A percentile compares a stretch with the other conserved stretches of the same genome.
Evolutionary conservation across 495 filamentous ascomycete genomes (phyloP).

Genomic region (Daldinia caldariorum): DNA sequence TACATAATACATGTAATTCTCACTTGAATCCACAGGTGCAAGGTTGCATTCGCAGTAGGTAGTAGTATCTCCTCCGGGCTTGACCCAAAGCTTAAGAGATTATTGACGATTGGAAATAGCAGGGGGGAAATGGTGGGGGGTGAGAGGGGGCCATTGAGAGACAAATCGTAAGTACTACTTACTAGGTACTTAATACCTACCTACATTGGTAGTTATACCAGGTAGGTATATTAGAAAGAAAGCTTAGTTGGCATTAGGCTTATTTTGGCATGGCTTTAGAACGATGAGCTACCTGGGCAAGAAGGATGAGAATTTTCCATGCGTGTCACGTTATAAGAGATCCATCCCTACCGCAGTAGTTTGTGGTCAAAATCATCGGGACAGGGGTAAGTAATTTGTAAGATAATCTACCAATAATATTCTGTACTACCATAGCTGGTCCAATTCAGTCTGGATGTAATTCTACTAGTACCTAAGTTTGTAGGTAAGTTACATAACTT

Average conservation of each 20-base stretch:
- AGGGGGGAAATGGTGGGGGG: too few species aligned
- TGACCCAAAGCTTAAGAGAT: background rate
- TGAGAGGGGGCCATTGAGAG: background rate
- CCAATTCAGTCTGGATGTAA: background rate
- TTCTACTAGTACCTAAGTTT: too few species aligned
- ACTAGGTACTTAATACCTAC: too few species aligned
- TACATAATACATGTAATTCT: background rate
- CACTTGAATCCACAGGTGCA: background rate
- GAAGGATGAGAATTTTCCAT: conserved; percentile 10
- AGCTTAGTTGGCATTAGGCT: background rate
- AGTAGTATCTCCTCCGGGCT: background rate
- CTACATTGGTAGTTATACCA: too few species aligned
- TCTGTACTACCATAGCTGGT: too few species aligned
- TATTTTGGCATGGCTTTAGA: conserved; percentile 5
- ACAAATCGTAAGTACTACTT: background rate
- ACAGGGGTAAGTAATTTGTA: background rate
- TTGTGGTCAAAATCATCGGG: background rate
- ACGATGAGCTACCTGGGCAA: background rate
- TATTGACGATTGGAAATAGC: background rate
- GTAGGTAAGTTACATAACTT: background rate
- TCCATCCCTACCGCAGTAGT: conserved; percentile 9
- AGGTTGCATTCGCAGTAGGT: conserved; percentile 11
- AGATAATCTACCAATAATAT: too few species aligned
- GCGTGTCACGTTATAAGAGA: conserved; percentile 1
- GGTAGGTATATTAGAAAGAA: too few species aligned